These are phyloP conservation scores for Cladophialophora bantiana DNA, from an alignment of 2,329 filamentous ascomycete species.

Conservation along the genomic window DNA sequence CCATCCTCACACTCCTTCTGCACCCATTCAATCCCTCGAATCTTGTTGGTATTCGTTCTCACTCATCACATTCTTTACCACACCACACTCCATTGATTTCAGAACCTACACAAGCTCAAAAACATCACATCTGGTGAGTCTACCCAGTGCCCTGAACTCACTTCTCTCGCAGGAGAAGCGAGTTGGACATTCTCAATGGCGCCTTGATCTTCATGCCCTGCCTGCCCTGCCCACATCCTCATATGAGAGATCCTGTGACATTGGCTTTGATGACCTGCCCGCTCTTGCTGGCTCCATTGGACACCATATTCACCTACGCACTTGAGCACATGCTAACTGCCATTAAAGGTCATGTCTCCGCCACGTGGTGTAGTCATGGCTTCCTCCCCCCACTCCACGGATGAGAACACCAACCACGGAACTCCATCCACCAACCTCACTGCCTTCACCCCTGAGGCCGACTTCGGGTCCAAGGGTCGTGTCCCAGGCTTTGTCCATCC, in stretches of 20 bases:
- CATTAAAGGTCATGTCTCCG: constrained; percentile 26
- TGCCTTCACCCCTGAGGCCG: constrained; percentile 68
- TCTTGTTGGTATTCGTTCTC: constrained; percentile 26
- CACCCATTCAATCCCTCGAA: constrained; percentile 13
- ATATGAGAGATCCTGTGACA: neutral
- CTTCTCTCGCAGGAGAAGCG: constrained; percentile 9
- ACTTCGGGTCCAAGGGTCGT: constrained; percentile 50
- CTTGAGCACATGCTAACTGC: constrained; percentile 1
- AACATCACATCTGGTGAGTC: constrained; percentile 10
- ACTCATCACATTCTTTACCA: constrained; percentile 27
- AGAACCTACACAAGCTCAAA: constrained; percentile 8
- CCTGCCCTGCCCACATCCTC: too few relatives aligned
- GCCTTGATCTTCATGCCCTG: neutral
- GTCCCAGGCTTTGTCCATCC: constrained; percentile 35
- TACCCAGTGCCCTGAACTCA: neutral
- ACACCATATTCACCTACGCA: neutral
- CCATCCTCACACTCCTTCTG: constrained; percentile 23
- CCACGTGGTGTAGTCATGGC: constrained; percentile 22
- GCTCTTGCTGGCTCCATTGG: constrained; percentile 3
- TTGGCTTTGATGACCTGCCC: constrained; percentile 4
- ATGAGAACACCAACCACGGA: constrained; percentile 50
- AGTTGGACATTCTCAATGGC: constrained; percentile 2
- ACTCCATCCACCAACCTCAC: constrained; percentile 72
- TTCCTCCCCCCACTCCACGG: constrained; percentile 33
- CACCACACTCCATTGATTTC: constrained; percentile 21